Evolutionary conservation across 179 eudicot genomes (phyloP).

Genomic region (Silene coronaria): DNA sequence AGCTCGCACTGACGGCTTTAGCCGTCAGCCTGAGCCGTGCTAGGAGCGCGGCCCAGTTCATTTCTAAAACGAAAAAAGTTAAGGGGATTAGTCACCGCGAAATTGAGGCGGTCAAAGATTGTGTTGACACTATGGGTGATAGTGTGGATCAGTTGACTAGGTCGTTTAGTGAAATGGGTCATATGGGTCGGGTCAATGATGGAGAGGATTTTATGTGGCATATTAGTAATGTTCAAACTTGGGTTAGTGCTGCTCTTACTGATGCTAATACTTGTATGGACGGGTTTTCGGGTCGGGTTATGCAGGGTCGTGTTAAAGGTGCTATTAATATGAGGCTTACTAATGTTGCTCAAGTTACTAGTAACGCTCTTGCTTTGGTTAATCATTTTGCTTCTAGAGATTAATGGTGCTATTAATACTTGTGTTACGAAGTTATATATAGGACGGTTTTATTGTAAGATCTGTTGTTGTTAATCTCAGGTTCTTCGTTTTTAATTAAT

Average conservation of each 20-base stretch:
- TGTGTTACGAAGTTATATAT: background rate
- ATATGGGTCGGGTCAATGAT: slow-evolving; percentile 17
- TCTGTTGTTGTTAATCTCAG: too few relatives aligned
- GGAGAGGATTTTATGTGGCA: slow-evolving; percentile 49
- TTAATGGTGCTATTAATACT: background rate
- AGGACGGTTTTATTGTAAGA: background rate
- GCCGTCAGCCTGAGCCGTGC: slow-evolving; percentile 42
- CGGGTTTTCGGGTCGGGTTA: slow-evolving; percentile 35
- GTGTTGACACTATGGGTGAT: slow-evolving; percentile 40
- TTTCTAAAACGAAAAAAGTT: slow-evolving; percentile 25
- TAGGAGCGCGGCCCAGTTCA: slow-evolving; percentile 29
- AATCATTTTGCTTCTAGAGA: slow-evolving; percentile 39
- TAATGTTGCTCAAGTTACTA: slow-evolving; percentile 46
- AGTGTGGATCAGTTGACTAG: slow-evolving; percentile 40
- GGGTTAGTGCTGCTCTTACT: slow-evolving; percentile 72
- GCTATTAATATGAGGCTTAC: slow-evolving; percentile 35
- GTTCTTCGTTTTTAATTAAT: too few relatives aligned
- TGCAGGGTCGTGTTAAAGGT: slow-evolving; percentile 32
- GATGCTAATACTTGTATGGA: slow-evolving; percentile 47
- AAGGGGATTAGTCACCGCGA: slow-evolving; percentile 34
- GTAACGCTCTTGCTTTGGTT: slow-evolving; percentile 63
- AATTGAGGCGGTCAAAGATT: slow-evolving; percentile 46
- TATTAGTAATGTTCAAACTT: slow-evolving; percentile 58
- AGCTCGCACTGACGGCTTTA: slow-evolving; percentile 46
- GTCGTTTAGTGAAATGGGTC: slow-evolving; percentile 47